Evolutionary conservation across 2,329 filamentous ascomycete genomes (phyloP), one percentile per base, ranked within the genome.

Genomic region (Tolypocladium capitatum): DNA sequence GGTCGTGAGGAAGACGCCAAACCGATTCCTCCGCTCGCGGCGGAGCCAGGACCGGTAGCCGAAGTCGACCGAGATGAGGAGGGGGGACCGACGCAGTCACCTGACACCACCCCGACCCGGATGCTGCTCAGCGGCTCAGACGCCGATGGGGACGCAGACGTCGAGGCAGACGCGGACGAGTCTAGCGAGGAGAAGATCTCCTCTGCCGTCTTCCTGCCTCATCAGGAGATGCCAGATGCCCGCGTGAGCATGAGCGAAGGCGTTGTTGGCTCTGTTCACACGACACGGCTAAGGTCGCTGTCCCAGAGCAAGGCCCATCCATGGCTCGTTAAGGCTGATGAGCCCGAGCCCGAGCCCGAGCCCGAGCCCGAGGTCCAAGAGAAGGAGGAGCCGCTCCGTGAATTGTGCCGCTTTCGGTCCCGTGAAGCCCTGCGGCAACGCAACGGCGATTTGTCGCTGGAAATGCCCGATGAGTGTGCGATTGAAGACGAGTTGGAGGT

Each of bases 151-250:
- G 50, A 51, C 33, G 50, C 47, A n/a, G 57, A 61, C 36, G 52
- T 51, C 18, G 73, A 77, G 42, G 71, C 68, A 20, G 55, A 57
- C 20, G 56, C 54, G 18, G 75, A 80, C 36, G 75, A 79, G 49
- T 89, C 84, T 14, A 83, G 86, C 49, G 81, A 86, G 61, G 86
- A 92, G 63, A 86, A 91, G 63, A 89, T 92, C 52, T 88, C 84
- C n/a, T 91, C 85, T 31, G 86, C 86, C 24, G 74, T 89, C 36
- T 92, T 92, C 61, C 73, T 89, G 43, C 86, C 86, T 38, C 86
- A 91, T 68, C 81, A 86, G 56, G 74, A 73, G 41, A 64, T 72
- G 36, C 71, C 58, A 42, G 64, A 65, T 44, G 54, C 60, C 42
- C 59, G 63, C 46, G 51, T 55, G 48, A 52, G 52, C 49, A 57